Conservation (phyloP, 495 filamentous ascomycete genomes). For the Xylaria flabelliformis region DNA sequence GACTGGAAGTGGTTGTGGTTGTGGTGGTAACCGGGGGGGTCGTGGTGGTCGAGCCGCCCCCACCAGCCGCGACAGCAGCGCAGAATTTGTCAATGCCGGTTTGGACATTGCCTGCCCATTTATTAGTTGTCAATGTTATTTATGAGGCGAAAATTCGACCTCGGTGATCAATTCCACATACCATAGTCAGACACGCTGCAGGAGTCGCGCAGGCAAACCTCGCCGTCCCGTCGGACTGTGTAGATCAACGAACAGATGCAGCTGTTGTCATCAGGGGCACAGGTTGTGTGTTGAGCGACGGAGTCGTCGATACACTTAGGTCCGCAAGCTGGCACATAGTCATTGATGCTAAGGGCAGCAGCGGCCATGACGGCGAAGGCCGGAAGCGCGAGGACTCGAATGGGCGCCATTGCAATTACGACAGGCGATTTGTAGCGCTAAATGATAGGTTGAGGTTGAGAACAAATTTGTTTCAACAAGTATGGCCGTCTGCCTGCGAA, state of each 20-base stretch:
- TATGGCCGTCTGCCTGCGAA: neutral
- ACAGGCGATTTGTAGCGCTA: neutral
- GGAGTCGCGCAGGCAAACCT: conserved; percentile 38
- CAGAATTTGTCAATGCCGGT: conserved; percentile 40
- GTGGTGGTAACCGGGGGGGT: conserved; percentile 12
- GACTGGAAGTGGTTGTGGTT: conserved; percentile 16
- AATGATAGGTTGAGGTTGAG: neutral
- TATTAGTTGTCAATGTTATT: conserved; percentile 9
- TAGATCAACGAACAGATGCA: conserved; percentile 51
- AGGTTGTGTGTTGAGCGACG: conserved; percentile 43
- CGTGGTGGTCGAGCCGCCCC: conserved; percentile 1
- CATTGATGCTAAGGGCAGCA: conserved; percentile 45
- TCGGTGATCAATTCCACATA: conserved; percentile 24
- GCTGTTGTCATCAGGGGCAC: conserved; percentile 45
- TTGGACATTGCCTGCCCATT: conserved; percentile 35
- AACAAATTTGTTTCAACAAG: neutral
- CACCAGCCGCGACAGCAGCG: conserved; percentile 30
- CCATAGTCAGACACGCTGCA: conserved; percentile 39
- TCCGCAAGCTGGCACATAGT: conserved; percentile 50
- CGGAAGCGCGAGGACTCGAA: conserved; percentile 41
- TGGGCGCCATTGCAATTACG: conserved; percentile 36
- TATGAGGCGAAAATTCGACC: too few relatives aligned
- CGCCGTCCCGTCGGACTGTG: conserved; percentile 42
- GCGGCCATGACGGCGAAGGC: conserved; percentile 44
- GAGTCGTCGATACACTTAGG: conserved; percentile 46